phyloP scores from a whole-genome alignment of 1,284 basidiomycete species.

The Ceratobasidium sp. region DNA sequence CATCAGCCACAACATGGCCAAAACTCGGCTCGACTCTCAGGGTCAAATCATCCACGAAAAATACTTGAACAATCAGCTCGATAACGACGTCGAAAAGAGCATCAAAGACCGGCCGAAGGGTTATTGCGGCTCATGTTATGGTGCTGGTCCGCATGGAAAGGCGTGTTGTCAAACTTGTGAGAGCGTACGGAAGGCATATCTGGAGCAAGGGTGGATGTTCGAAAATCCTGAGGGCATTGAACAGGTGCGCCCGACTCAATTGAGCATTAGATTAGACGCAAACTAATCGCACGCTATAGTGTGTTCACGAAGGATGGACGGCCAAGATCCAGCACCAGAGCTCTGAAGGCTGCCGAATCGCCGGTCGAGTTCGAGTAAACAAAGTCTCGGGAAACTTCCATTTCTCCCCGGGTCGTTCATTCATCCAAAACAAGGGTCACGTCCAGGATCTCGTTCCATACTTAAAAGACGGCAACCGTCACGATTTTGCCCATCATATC shows the following conservation, averaged over 20 bases:
- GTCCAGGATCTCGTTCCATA: conserved; percentile 97
- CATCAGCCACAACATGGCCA: conserved; percentile 87
- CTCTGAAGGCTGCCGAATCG: conserved; percentile 93
- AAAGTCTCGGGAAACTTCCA: conserved; percentile 95
- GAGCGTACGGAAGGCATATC: conserved; percentile 90
- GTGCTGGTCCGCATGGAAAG: conserved; percentile 79
- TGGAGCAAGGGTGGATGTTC: conserved; percentile 95
- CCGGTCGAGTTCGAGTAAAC: conserved; percentile 93
- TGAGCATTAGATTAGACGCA: not conserved
- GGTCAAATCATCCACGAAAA: conserved; percentile 67
- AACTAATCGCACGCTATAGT: conserved; percentile 67
- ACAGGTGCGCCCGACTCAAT: conserved; percentile 65
- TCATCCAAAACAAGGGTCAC: conserved; percentile 85
- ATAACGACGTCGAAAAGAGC: conserved; percentile 86
- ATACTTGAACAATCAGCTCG: conserved; percentile 62
- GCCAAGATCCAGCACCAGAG: conserved; percentile 93
- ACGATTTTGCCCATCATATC: conserved; percentile 94
- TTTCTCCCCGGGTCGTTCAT: conserved; percentile 89
- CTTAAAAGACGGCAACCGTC: conserved; percentile 84
- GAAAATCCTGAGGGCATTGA: conserved; percentile 90
- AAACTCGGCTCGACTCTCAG: conserved; percentile 75
- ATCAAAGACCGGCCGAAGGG: conserved; percentile 67
- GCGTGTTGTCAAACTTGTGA: conserved; percentile 98
- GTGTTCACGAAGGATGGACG: conserved; percentile 93
- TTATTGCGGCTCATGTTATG: conserved; percentile 98